These are phyloP conservation scores for Blastocystis sp. DNA, from an alignment of 352 stramenopile species.

Conservation along the genomic window DNA sequence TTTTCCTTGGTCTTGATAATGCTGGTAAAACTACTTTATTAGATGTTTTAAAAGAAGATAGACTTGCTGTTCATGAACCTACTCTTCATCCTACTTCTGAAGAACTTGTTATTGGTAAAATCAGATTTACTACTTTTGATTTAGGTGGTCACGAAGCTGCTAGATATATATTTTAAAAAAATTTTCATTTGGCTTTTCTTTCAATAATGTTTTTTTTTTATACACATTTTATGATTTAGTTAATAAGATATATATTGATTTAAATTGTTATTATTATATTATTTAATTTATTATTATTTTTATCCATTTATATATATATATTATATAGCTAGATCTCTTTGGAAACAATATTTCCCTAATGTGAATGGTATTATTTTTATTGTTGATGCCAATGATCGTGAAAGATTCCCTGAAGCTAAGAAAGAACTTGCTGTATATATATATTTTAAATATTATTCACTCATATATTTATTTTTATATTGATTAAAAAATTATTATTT, in stretches of 20 bases:
- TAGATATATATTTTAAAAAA: background rate
- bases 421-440: constrained; percentile 84
- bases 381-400: constrained; percentile 88
- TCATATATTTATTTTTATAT: constrained; percentile 14
- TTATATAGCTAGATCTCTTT: constrained; percentile 64
- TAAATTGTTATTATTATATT: too few species aligned
- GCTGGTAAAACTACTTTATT: constrained; percentile 97
- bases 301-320: background rate
- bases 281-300: background rate
- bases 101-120: constrained; percentile 75
- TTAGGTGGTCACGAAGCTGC: constrained; percentile 89
- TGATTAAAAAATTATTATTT: constrained; percentile 14
- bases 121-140: constrained; percentile 97
- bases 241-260: too few species aligned
- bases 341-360: constrained; percentile 96
- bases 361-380: constrained; percentile 98
- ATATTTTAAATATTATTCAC: constrained; percentile 1
- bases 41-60: constrained; percentile 97
- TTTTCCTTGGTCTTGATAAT: constrained; percentile 98
- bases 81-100: constrained; percentile 79
- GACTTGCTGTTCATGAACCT: constrained; percentile 76
- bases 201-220: background rate
- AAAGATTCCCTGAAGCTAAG: constrained; percentile 94
- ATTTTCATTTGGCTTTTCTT: background rate
- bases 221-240: background rate